Evolutionary conservation across 345 rosid species (phyloP).

Genomic region (Gossypioides kirkii): DNA sequence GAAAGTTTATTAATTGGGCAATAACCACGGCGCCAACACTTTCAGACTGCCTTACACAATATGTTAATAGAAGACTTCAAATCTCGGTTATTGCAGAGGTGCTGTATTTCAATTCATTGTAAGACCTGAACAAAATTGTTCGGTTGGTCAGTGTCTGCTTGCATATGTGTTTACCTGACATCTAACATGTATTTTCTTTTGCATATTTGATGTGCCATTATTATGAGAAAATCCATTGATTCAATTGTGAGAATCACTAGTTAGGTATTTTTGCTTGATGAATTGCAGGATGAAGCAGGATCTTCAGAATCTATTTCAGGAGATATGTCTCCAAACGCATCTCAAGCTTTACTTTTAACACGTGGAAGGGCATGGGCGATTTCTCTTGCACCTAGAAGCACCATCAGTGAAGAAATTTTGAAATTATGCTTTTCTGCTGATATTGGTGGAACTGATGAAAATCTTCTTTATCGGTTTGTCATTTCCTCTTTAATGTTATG

Average conservation of each 20-base stretch:
- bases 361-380: constrained; percentile 68
- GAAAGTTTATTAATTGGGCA: constrained; percentile 68
- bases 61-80: constrained; percentile 50
- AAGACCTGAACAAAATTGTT: too few species aligned
- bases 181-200: not conserved
- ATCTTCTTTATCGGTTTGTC: constrained; percentile 65
- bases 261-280: constrained; percentile 8
- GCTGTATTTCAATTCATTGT: not conserved
- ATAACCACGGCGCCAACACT: constrained; percentile 48
- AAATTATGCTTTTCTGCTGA: constrained; percentile 34
- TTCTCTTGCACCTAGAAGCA: constrained; percentile 41
- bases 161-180: not conserved
- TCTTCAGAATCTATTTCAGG: constrained; percentile 32
- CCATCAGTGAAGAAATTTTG: constrained; percentile 51
- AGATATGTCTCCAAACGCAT: constrained; percentile 28
- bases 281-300: constrained; percentile 44
- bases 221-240: not conserved
- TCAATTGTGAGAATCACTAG: not conserved
- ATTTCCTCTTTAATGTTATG: not conserved
- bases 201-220: not conserved
- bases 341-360: constrained; percentile 37
- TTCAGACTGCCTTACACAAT: constrained; percentile 55
- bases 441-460: constrained; percentile 30
- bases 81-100: constrained; percentile 36
- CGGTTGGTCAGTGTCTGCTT: not conserved